Evolutionary conservation across 2,329 filamentous ascomycete species (phyloP), one percentile per base, ranked within the genome.

Genomic region (Sphaerulina musiva): DNA sequence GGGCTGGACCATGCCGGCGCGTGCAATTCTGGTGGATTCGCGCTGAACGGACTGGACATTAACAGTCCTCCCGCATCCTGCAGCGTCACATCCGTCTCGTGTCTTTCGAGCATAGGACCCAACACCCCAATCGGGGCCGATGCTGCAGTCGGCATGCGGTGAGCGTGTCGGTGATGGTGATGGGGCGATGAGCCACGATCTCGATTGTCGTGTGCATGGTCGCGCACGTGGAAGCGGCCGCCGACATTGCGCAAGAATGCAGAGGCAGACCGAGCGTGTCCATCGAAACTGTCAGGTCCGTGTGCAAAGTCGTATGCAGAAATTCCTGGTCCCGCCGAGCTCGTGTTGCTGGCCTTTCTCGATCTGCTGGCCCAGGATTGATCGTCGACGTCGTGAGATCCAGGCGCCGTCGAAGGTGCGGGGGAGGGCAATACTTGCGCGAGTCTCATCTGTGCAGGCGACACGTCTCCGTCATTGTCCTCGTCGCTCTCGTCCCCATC

Each of bases 341-440:
- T 85, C 65, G 87, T 76, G 56, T 87, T 76, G 56, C 87, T 85
- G 55, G 84, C 87, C 65, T 60, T 42, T 26, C 59, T 61, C 12
- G 63, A 63, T 4, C 50, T 55, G 7, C 51, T 55, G 40, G 46
- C 45, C 12, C 41, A 39, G n/a, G 62, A 62, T 49, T 38, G 54
- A 0, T 87, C 88, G 20, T 89, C 89, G 1, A 90, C 85, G 61
- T 95, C 91, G 63, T 92, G 90, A 69, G 95, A 92, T 0, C 87
- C 89, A 4, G 93, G 81, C 45, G 56, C 61, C 0, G 55, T 59
- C 9, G 60, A 59, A 5, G 58, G 53, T 9, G 58, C 51, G 6
- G 63, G 59, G 4, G 62, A 60, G 14, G 58, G 59, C 3, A 57
- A 34, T 2, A 49, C 53, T 43, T 60, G 55, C 6, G 26, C 32